A percentile compares a stretch with the other conserved stretches of the same genome.
These are phyloP conservation scores for Candida silvatica DNA, from an alignment of 805 yeast species.

Conservation along the genomic window DNA sequence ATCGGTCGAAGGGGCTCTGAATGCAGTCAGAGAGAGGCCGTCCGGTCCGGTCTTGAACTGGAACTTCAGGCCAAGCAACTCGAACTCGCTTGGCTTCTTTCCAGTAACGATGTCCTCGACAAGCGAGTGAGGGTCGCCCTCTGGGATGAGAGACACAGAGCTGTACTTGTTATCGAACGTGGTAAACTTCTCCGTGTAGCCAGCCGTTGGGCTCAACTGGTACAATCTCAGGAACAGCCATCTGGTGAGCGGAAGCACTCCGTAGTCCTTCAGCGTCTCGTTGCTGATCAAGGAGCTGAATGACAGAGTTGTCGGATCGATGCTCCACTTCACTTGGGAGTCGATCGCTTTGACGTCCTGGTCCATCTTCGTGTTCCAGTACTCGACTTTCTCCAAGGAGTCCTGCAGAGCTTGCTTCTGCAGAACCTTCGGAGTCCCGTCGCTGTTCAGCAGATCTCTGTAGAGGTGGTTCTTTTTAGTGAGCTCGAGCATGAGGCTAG, in stretches of 20 bases:
- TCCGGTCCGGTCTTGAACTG: not conserved
- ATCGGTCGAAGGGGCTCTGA: slow-evolving; percentile 1
- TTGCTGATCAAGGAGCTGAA: slow-evolving; percentile 13
- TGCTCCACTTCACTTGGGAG: no score
- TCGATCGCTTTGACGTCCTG: slow-evolving; percentile 9
- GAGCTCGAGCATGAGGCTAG: slow-evolving; percentile 45
- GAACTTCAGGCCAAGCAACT: slow-evolving; percentile 5
- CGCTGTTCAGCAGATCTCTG: slow-evolving; percentile 30
- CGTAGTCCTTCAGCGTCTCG: slow-evolving; percentile 9
- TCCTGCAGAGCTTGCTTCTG: no score
- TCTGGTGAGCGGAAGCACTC: slow-evolving; percentile 18
- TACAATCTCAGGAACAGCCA: slow-evolving; percentile 16
- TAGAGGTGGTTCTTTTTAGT: slow-evolving; percentile 54
- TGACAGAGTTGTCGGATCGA: slow-evolving; percentile 3
- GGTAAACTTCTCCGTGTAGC: no score
- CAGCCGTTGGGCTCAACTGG: slow-evolving; percentile 16
- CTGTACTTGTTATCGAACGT: slow-evolving; percentile 13
- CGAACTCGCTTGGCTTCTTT: not conserved
- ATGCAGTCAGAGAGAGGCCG: not conserved
- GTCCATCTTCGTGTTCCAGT: slow-evolving; percentile 11
- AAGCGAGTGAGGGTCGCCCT: not conserved
- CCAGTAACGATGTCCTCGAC: slow-evolving; percentile 1
- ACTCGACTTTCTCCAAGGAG: slow-evolving; percentile 8
- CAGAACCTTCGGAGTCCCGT: no score
- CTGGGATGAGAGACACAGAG: not conserved